Percentiles rank a stretch among this genome's conserved stretches.
Conservation (phyloP, 1,284 basidiomycete species). For the Ganoderma sp. region DNA sequence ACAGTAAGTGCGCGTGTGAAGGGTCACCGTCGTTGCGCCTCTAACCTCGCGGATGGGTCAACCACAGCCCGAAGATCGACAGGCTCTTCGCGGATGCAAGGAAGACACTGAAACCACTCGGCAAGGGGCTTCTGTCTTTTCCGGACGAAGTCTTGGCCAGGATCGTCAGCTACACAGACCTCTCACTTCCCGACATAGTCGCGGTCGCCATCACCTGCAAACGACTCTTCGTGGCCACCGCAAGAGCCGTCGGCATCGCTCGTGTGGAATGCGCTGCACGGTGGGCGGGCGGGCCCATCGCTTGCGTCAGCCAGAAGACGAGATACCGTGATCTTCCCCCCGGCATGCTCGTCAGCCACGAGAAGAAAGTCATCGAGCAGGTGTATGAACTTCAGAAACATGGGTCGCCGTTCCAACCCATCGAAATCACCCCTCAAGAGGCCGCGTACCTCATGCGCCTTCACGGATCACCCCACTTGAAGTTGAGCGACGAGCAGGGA, state of each 20-base stretch:
- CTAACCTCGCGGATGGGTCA: neutral
- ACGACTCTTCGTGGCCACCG: neutral
- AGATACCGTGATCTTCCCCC: neutral
- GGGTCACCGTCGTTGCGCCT: neutral
- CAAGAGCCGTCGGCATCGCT: neutral
- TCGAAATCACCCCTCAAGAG: neutral
- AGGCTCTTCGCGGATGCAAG: neutral
- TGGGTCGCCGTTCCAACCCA: neutral
- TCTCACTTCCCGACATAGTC: conserved; percentile 4
- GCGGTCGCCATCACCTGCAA: conserved; percentile 6
- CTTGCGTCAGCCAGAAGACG: conserved; percentile 2
- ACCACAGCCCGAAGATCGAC: conserved; percentile 15
- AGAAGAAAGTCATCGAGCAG: neutral
- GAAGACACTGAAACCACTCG: neutral
- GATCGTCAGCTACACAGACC: neutral
- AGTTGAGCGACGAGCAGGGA: neutral
- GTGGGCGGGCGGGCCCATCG: neutral
- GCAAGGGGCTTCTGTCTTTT: conserved; percentile 15
- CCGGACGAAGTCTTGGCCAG: conserved; percentile 13
- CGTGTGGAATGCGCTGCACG: conserved; percentile 1
- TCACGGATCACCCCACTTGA: neutral
- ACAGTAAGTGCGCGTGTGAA: neutral
- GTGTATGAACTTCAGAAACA: neutral
- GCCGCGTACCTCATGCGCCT: neutral
- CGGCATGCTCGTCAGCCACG: neutral